phyloP scores from a whole-genome alignment of 73 alveolate genomes.

The Stentor coeruleus region DNA sequence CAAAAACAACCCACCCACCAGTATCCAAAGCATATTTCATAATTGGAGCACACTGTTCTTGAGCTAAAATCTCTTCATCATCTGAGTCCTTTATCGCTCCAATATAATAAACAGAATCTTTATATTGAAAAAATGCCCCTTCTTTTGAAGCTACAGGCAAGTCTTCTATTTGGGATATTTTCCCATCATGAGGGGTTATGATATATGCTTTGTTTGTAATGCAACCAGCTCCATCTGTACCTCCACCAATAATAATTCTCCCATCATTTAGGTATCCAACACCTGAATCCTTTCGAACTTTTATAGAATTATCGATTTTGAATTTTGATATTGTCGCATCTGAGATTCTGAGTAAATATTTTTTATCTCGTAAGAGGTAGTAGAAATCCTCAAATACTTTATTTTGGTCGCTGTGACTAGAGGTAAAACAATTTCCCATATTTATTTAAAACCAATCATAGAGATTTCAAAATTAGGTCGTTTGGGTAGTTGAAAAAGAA shows the following conservation, averaged over 20 bases:
- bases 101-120: not conserved
- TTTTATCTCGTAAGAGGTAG: not conserved
- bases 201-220: not conserved
- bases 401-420: not conserved
- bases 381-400: not conserved
- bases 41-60: constrained; percentile 13
- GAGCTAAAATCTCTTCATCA: not conserved
- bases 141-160: constrained; percentile 11
- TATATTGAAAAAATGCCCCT: not conserved
- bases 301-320: not conserved
- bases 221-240: not conserved
- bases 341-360: not conserved
- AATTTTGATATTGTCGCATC: not conserved
- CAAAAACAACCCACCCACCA: not conserved
- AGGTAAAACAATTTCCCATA: not conserved
- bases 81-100: not conserved
- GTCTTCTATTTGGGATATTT: not conserved
- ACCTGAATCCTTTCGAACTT: not conserved
- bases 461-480: too few relatives aligned
- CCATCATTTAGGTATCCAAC: not conserved
- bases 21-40: not conserved
- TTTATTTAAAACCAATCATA: too few relatives aligned
- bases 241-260: constrained; percentile 2
- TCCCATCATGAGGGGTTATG: not conserved
- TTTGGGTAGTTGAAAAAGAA: too few relatives aligned